These are phyloP conservation scores for Penicillium diatomitis DNA, from an alignment of 495 filamentous ascomycete genomes.

Conservation along the genomic window DNA sequence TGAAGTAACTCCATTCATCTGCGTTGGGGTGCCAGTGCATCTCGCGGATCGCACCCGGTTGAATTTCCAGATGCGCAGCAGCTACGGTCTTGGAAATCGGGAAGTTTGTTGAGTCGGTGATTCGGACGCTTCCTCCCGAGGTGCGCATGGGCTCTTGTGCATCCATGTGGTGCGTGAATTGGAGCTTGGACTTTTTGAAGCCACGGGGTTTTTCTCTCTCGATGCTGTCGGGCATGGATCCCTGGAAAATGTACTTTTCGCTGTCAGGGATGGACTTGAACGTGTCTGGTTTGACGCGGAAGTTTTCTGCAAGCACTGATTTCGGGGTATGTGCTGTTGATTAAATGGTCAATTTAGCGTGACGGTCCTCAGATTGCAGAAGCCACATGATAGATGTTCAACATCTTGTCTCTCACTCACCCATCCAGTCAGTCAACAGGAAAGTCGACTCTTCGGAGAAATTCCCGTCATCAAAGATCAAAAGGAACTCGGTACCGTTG, in stretches of 20 bases:
- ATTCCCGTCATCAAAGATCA: constrained; percentile 59
- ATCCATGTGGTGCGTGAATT: constrained; percentile 56
- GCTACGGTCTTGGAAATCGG: constrained; percentile 54
- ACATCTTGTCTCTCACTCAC: constrained; percentile 14
- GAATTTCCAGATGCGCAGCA: constrained; percentile 49
- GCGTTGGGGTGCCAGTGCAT: constrained; percentile 75
- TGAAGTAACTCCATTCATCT: constrained; percentile 73
- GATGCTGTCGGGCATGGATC: constrained; percentile 43
- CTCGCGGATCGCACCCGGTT: constrained; percentile 50
- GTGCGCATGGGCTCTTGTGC: constrained; percentile 44
- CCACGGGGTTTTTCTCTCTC: constrained; percentile 31
- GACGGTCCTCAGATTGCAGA: too few relatives aligned
- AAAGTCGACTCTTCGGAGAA: constrained; percentile 68
- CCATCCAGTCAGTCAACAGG: constrained; percentile 57
- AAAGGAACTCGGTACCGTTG: constrained; percentile 62
- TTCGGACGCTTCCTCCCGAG: constrained; percentile 50
- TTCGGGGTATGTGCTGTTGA: constrained; percentile 50
- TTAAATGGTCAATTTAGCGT: too few relatives aligned
- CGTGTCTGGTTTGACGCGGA: constrained; percentile 47
- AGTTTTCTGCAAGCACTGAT: constrained; percentile 56
- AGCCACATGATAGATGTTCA: too few relatives aligned
- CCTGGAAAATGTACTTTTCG: constrained; percentile 66
- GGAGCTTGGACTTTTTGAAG: constrained; percentile 48
- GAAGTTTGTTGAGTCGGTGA: constrained; percentile 59
- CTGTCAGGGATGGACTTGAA: constrained; percentile 46